Percentiles rank a stretch among this genome's conserved stretches.
phyloP scores from a whole-genome alignment of 495 filamentous ascomycete species.

The Sabuloglossum arenarium region DNA sequence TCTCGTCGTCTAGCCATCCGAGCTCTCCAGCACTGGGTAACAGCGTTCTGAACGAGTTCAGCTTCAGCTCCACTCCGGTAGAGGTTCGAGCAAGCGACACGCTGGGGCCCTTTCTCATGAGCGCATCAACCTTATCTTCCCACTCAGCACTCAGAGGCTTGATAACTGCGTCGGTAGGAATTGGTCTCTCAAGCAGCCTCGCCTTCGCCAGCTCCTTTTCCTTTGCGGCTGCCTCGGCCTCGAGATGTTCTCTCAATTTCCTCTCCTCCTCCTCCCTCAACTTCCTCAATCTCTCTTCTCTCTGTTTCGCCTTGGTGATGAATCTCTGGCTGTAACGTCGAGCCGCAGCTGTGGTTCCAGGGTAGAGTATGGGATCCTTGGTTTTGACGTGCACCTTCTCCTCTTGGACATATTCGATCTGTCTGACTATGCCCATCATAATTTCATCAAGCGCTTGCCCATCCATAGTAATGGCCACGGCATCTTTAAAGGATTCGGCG shows the following conservation, averaged over 20 bases:
- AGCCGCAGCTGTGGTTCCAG: not conserved
- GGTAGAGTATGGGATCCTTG: not conserved
- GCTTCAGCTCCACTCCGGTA: constrained; percentile 32
- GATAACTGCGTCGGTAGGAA: constrained; percentile 16
- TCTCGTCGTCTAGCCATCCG: constrained; percentile 47
- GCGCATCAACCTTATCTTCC: constrained; percentile 19
- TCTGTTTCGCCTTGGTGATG: not conserved
- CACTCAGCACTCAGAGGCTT: constrained; percentile 24
- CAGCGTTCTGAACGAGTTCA: constrained; percentile 40
- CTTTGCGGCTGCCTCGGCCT: not conserved
- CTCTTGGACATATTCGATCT: not conserved
- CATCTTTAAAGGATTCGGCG: not conserved
- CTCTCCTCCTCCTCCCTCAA: not conserved
- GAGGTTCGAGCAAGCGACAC: constrained; percentile 23
- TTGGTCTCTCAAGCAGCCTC: not conserved
- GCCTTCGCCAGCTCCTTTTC: not conserved
- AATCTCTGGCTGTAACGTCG: not conserved
- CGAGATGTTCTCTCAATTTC: not conserved
- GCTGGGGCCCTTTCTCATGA: constrained; percentile 13
- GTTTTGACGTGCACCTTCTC: not conserved
- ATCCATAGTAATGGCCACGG: not conserved
- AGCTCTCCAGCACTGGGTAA: constrained; percentile 14
- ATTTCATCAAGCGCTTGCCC: not conserved
- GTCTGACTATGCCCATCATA: not conserved
- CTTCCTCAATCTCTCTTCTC: not conserved